A percentile compares a stretch with the other conserved stretches of the same genome.
Evolutionary conservation across 2,329 filamentous ascomycete species (phyloP).

Genomic region (Pleurostoma richardsiae): DNA sequence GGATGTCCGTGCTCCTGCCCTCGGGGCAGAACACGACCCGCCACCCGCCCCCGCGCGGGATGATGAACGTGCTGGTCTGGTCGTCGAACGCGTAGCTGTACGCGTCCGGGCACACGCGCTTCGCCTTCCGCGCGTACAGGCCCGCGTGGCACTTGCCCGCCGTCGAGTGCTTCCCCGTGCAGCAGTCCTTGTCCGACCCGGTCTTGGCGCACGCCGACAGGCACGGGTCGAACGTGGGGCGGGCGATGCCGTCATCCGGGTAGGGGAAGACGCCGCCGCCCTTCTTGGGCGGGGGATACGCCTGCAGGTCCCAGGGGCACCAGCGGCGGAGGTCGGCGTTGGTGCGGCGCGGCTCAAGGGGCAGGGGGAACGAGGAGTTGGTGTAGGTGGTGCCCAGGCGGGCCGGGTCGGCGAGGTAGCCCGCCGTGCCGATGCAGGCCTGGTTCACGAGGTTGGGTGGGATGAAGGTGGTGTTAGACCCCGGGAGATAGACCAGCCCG

Average conservation of each 20-base stretch:
- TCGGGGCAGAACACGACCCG: conserved; percentile 73
- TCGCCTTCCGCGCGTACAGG: conserved; percentile 64
- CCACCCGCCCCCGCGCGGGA: conserved; percentile 67
- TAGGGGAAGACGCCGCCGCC: conserved; percentile 76
- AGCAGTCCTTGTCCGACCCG: conserved; percentile 65
- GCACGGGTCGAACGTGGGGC: conserved; percentile 73
- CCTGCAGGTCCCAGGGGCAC: conserved; percentile 78
- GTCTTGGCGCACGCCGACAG: conserved; percentile 70
- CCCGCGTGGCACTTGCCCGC: conserved; percentile 61
- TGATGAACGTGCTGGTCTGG: conserved; percentile 53
- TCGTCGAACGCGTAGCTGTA: conserved; percentile 72
- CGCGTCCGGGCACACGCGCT: conserved; percentile 75
- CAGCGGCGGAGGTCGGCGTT: conserved; percentile 56
- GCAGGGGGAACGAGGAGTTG: conserved; percentile 61
- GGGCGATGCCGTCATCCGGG: conserved; percentile 67
- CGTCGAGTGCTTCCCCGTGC: conserved; percentile 62
- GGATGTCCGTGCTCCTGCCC: conserved; percentile 55
- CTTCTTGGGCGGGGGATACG: conserved; percentile 61
- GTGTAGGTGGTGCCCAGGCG: conserved; percentile 52
- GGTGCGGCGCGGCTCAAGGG: conserved; percentile 57
- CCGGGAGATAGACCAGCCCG: conserved; percentile 55
- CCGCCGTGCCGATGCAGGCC: conserved; percentile 68
- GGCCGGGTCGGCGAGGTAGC: conserved; percentile 51
- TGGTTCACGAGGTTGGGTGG: conserved; percentile 73
- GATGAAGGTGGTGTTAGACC: conserved; percentile 59